A percentile compares a stretch with the other conserved stretches of the same genome.
phyloP scores from a whole-genome alignment of 345 rosid genomes.

The Acer yangbiense region DNA sequence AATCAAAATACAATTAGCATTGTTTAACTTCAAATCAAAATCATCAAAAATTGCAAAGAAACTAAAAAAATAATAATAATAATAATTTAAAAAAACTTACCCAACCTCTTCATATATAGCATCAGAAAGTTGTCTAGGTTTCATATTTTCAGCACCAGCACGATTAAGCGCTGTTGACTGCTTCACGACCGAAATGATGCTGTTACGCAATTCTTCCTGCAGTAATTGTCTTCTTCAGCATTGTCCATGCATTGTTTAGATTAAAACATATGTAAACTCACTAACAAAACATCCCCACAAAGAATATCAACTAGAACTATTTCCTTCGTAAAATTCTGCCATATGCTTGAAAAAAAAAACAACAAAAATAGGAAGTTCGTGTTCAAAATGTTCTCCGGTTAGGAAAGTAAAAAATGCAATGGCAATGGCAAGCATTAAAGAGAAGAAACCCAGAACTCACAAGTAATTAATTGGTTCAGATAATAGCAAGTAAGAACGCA shows the following conservation, averaged over 20 bases:
- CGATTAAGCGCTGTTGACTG: slow-evolving; percentile 66
- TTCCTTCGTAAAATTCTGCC: background rate
- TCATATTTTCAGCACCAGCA: slow-evolving; percentile 66
- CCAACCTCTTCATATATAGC: slow-evolving; percentile 79
- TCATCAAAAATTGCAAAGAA: background rate
- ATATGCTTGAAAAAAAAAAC: background rate
- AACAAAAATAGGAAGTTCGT: background rate
- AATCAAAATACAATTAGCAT: slow-evolving; percentile 8
- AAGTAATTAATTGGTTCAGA: background rate
- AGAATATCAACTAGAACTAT: background rate
- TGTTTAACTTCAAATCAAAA: background rate
- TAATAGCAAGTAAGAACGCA: background rate
- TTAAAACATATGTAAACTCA: background rate
- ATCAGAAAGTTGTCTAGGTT: slow-evolving; percentile 90
- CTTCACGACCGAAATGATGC: slow-evolving; percentile 61
- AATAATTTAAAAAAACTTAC: slow-evolving; percentile 37
- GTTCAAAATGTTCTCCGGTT: slow-evolving; percentile 4
- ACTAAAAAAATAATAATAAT: slow-evolving; percentile 11
- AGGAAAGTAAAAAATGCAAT: background rate
- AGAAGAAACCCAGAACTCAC: slow-evolving; percentile 2
- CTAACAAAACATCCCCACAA: background rate
- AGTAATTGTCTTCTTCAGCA: slow-evolving; percentile 23
- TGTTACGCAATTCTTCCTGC: slow-evolving; percentile 83
- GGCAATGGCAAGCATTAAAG: background rate
- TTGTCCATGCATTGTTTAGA: background rate